Evolutionary conservation across 192 early-diverging fungal genomes (phyloP), one percentile per base, ranked within the genome.

Genomic region (Coemansia sp.): DNA sequence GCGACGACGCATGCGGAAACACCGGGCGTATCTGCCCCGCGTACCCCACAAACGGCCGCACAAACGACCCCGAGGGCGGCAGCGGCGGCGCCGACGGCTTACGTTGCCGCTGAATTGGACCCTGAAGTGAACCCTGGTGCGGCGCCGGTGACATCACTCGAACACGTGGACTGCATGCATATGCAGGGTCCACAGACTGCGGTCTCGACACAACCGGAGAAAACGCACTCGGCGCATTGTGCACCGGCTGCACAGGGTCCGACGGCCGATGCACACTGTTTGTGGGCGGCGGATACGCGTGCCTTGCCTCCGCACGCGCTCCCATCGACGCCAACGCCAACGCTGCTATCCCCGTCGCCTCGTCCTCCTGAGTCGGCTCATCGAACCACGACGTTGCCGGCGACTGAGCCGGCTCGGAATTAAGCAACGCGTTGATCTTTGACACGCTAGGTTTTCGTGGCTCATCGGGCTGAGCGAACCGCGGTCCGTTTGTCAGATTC

Each of bases 321-420:
- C 12, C 74, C 77, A 80, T 80, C 12, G 77, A 70, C 27, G 77
- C 77, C 58, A 80, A 50, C 21, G 77, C 77, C 65, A 80, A 15
- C 4, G 77, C 77, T 1, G 77, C 77, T 19, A 80, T 73, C 1
- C 77, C 77, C 3, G 77, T 80, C 8, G 71, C 72, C 8, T 74
- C 77, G 0, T 75, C 72, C 52, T 80, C 76, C 6, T 35, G 39
- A 7, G 37, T 65, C 3, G 57, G 57, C 12, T 59, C 55, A 29
- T 49, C 64, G 38, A 69, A 69, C 76, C 70, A 73, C 23, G 62
- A 61, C 3, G 59, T 50, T 19, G 63, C 32, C 12, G 29, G 2
- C 12, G 39, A 47, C 4, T 51, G 39, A 2, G 76, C 37, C 19
- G 66, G 50, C 19, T 73, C 72, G 39, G 66, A 54, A 47, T 79